Percentiles rank a stretch among this genome's conserved stretches.
phyloP scores from a whole-genome alignment of 768 basidiomycete species.

The Russula ochroleuca region DNA sequence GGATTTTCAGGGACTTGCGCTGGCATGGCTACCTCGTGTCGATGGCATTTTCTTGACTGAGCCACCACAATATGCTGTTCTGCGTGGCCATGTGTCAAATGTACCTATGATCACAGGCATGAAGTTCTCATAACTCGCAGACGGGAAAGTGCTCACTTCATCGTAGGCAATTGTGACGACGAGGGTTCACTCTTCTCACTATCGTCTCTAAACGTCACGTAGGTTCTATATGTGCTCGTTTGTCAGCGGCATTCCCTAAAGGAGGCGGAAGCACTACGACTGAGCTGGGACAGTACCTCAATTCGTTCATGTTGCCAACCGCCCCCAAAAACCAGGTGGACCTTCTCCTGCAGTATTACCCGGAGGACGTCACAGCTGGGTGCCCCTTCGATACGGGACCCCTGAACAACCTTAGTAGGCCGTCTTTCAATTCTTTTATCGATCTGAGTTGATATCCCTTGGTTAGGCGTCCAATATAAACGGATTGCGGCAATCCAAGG shows the following conservation, averaged over 20 bases:
- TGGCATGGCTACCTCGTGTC: constrained; percentile 27
- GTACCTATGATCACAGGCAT: constrained; percentile 28
- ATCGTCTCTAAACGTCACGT: constrained; percentile 22
- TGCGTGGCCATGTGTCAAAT: constrained; percentile 26
- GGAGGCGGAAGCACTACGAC: constrained; percentile 4
- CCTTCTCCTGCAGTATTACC: constrained; percentile 25
- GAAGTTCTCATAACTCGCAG: neutral
- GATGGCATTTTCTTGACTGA: constrained; percentile 30
- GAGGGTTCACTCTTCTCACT: constrained; percentile 25
- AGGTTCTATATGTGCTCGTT: neutral
- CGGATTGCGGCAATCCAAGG: constrained; percentile 27
- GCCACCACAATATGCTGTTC: constrained; percentile 23
- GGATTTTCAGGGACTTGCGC: constrained; percentile 7
- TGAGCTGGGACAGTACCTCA: constrained; percentile 1
- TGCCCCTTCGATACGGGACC: constrained; percentile 29
- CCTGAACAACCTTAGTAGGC: constrained; percentile 1
- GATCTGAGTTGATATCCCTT: neutral
- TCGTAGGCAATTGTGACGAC: constrained; percentile 24
- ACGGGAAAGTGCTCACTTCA: neutral
- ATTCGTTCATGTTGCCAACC: constrained; percentile 15
- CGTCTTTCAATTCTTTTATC: too few species aligned
- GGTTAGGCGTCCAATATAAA: constrained; percentile 26
- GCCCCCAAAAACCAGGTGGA: constrained; percentile 4
- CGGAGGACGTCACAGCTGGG: constrained; percentile 27
- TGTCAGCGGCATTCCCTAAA: neutral